Evolutionary conservation across 208 protist genomes (phyloP).

Genomic region (Leishmania lainsoni): DNA sequence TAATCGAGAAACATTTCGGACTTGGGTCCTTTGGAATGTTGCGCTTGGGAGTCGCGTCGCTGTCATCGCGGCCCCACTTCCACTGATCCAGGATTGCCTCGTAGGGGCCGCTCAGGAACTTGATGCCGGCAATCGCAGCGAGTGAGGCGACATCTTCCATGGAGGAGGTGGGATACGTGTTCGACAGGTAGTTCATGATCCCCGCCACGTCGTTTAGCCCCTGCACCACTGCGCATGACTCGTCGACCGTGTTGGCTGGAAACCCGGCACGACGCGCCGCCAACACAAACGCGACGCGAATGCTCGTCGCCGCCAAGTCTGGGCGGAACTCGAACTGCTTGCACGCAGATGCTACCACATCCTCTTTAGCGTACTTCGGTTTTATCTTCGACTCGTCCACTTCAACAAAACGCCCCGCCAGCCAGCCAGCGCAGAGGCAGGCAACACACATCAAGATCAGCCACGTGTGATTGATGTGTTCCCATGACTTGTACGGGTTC

Average conservation of each 20-base stretch:
- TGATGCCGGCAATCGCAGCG: constrained; percentile 66
- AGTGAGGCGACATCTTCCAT: constrained; percentile 77
- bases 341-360: constrained; percentile 53
- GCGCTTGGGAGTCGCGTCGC: constrained; percentile 49
- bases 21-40: constrained; percentile 38
- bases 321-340: constrained; percentile 83
- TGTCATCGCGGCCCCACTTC: constrained; percentile 88
- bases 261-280: constrained; percentile 81
- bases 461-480: constrained; percentile 87
- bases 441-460: constrained; percentile 79
- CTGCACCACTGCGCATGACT: constrained; percentile 76
- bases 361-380: constrained; percentile 59
- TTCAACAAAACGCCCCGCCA: constrained; percentile 68
- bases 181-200: constrained; percentile 65
- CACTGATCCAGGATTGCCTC: constrained; percentile 54
- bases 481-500: constrained; percentile 89
- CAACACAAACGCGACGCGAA: constrained; percentile 80
- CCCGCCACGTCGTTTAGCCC: constrained; percentile 78
- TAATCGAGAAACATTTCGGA: constrained; percentile 43
- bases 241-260: constrained; percentile 56
- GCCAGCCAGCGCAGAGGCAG: constrained; percentile 70
- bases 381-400: constrained; percentile 80
- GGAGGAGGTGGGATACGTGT: constrained; percentile 45
- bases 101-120: constrained; percentile 72
- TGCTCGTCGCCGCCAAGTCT: constrained; percentile 74